Base-by-base conservation (phyloP, 73 alveolate genomes). In the Paramecium sexaurelia region DNA sequence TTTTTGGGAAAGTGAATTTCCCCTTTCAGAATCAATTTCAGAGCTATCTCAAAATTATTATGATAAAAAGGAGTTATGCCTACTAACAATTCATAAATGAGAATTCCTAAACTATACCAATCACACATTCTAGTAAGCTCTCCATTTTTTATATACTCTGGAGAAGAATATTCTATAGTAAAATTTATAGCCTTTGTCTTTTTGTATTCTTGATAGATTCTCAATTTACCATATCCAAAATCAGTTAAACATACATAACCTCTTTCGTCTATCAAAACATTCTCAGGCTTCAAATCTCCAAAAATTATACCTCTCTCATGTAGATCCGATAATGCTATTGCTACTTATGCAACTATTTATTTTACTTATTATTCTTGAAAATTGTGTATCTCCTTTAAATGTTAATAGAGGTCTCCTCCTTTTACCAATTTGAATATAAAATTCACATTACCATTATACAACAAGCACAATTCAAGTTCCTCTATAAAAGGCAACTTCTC, bases 61-160 rank as follows among this genome's bases (percentile, higher is more conserved):
- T 75, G 69, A 32, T 68, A 88, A 47, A 56, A 88, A 7, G 94
- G 94, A 17, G 94, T 87, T 22, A 75, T 88, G 6, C 94, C 94
- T 35, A 88, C 83, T 24, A 88, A 24, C 10, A 88, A 41, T 68
- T 88, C 94, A 33, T 88, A 88, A 8, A 88, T 27, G 1, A 88
- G 85, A 88, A 88, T 82, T 13, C 94, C 94, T 22, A 88, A 71
- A 40, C 94, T 88, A 43, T 88, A 88, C 94, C 94, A 88, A 88
- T 88, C 94, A 1, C 75, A 55, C 94, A 88, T 88, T 37, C 90
- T 56, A 39, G 90, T 78, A 8, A 78, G 55, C 10, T 78, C 90
- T 0, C 90, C 90, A 78, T 78, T 37, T 6, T 45, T 78, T 0
- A 78, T 29, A 43, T 78, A 78, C 41, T 78, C 90, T 37, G 90